Evolutionary conservation across 1,139 yeast genomes (phyloP).

Genomic region (Scheffersomyces stambukii): DNA sequence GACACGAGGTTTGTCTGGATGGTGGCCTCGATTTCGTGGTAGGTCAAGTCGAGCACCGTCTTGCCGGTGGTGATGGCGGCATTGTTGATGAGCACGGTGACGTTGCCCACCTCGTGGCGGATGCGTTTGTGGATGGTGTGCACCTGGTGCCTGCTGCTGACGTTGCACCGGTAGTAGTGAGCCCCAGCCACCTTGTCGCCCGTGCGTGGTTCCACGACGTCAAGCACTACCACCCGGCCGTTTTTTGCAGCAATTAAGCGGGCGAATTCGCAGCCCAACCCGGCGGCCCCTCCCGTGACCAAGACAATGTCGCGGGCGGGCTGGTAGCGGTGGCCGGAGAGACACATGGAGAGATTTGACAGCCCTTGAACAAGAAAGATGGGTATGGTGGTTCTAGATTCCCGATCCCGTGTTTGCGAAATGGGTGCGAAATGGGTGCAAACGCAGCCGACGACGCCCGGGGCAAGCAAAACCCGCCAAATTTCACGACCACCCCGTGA

Average conservation of each 20-base stretch:
- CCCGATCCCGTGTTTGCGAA: too few relatives aligned
- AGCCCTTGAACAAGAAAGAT: too few relatives aligned
- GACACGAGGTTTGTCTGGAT: conserved; percentile 66
- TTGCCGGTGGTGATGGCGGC: conserved; percentile 74
- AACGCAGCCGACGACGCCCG: too few relatives aligned
- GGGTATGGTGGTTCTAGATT: too few relatives aligned
- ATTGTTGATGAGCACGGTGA: conserved; percentile 71
- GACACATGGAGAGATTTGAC: too few relatives aligned
- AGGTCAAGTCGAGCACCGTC: conserved; percentile 47
- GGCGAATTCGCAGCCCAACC: conserved; percentile 70
- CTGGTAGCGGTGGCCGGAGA: too few relatives aligned
- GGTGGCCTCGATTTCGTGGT: conserved; percentile 56
- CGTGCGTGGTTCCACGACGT: conserved; percentile 42
- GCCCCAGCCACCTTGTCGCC: conserved; percentile 35
- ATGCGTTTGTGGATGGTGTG: conserved; percentile 33
- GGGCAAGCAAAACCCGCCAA: too few relatives aligned
- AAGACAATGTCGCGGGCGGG: conserved; percentile 54
- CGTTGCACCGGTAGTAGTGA: conserved; percentile 63
- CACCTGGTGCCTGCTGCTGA: conserved; percentile 48
- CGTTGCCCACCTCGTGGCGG: conserved; percentile 47
- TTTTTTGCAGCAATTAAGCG: conserved; percentile 33
- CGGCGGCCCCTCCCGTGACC: conserved; percentile 81
- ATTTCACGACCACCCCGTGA: too few relatives aligned
- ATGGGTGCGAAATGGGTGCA: too few relatives aligned
- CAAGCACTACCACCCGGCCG: conserved; percentile 60